These are phyloP conservation scores for Pythium scleroteichum DNA, from an alignment of 352 stramenopile species.

Conservation along the genomic window DNA sequence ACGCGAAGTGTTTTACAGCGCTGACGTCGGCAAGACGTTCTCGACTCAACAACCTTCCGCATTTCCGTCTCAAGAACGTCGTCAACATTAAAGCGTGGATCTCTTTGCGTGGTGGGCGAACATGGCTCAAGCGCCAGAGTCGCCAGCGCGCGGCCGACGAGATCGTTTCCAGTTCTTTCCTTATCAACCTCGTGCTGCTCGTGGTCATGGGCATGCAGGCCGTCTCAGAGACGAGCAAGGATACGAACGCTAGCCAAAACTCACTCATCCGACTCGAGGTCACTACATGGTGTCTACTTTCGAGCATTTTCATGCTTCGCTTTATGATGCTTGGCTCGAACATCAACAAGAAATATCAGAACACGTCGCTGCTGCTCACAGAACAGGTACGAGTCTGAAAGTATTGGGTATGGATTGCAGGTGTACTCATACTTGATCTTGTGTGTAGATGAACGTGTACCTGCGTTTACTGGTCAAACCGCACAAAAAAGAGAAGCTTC, in stretches of 20 bases:
- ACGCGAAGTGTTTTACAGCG: slow-evolving; percentile 89
- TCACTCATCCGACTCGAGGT: slow-evolving; percentile 85
- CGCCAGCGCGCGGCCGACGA: slow-evolving; percentile 85
- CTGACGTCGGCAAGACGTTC: slow-evolving; percentile 85
- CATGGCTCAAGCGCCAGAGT: slow-evolving; percentile 86
- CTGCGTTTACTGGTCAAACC: slow-evolving; percentile 79
- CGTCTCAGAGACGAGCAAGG: slow-evolving; percentile 54
- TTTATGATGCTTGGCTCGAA: slow-evolving; percentile 91
- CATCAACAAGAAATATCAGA: slow-evolving; percentile 92
- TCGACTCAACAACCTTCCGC: slow-evolving; percentile 77
- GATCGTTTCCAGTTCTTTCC: slow-evolving; percentile 88
- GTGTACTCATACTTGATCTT: not conserved
- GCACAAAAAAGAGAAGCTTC: slow-evolving; percentile 88
- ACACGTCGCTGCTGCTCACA: slow-evolving; percentile 89
- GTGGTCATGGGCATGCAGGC: slow-evolving; percentile 86
- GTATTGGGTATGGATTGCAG: not conserved
- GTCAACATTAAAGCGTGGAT: slow-evolving; percentile 92
- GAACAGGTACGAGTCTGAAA: slow-evolving; percentile 61
- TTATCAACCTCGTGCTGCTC: slow-evolving; percentile 85
- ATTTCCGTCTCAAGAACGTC: slow-evolving; percentile 91
- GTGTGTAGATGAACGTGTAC: slow-evolving; percentile 83
- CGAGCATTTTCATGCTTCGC: slow-evolving; percentile 87
- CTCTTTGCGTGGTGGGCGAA: slow-evolving; percentile 79
- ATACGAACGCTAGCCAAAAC: slow-evolving; percentile 48
- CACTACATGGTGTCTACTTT: slow-evolving; percentile 85